Evolutionary conservation across 257 asterid species (phyloP).

Genomic region (Solanum chiquidenum): DNA sequence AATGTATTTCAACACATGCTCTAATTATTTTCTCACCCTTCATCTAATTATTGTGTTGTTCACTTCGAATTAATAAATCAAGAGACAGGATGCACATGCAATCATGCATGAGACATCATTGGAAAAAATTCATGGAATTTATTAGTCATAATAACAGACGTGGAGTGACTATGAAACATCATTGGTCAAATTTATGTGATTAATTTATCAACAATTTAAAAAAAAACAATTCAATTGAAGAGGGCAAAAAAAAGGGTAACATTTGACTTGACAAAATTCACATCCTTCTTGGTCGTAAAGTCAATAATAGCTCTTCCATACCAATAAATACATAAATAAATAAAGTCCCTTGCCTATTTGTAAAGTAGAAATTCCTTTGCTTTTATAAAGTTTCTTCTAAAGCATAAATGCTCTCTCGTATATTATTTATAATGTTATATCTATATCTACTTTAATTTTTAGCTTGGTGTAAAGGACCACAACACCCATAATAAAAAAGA

Average conservation of each 20-base stretch:
- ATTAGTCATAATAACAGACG: background rate
- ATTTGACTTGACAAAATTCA: background rate
- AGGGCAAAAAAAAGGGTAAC: background rate
- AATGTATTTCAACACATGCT: background rate
- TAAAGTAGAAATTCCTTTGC: constrained; percentile 30
- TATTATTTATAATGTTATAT: background rate
- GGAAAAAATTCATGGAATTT: background rate
- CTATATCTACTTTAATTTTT: background rate
- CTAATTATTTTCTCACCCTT: background rate
- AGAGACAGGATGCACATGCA: constrained; percentile 3
- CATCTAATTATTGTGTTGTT: background rate
- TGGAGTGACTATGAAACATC: background rate
- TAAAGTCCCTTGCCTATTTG: constrained; percentile 31
- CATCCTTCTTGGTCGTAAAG: background rate
- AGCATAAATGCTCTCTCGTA: constrained; percentile 18
- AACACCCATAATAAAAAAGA: background rate
- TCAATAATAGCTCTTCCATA: background rate
- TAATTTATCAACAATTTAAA: background rate
- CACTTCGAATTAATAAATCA: background rate
- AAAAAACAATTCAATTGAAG: background rate
- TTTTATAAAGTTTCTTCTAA: constrained; percentile 24
- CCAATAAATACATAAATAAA: constrained; percentile 11
- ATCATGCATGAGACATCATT: constrained; percentile 5
- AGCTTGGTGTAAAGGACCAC: background rate
- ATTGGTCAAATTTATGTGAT: background rate